Evolutionary conservation across 2,329 filamentous ascomycete genomes (phyloP), one percentile per base, ranked within the genome.

Genomic region (Lasiodiplodia sp.): DNA sequence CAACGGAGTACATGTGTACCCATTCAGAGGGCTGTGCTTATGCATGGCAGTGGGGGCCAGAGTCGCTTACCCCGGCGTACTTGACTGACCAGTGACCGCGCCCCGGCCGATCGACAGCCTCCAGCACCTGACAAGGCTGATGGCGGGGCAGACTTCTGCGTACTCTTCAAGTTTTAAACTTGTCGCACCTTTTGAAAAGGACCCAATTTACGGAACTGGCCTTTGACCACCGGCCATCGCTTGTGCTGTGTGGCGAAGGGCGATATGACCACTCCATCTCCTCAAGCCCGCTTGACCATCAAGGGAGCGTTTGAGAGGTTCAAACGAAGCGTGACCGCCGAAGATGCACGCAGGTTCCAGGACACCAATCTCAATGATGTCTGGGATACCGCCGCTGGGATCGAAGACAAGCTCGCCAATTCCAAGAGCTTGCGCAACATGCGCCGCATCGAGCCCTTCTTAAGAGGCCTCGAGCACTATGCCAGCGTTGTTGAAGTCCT

Each of bases 381-480:
- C 14, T 38, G 37, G 10, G 1, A 60, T 14, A 38, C 56, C 8
- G 21, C 56, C 2, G 37, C 18, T 11, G 72, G 77, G 0, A 79
- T 86, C 4, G 82, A 86, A 67, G 72, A 73, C 1, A 74, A 80
- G 28, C 78, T 85, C 2, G 78, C 76, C 0, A 76, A 79, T 0
- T 70, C 82, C 16, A 71, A 75, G 28, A 79, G 72, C 0, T 78
- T 85, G 0, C 76, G 81, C 0, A 85, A 85, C 38, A 81, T 85
- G 77, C 74, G 77, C 0, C 79, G 83, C 0, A 75, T 86, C 0
- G 71, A 76, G 65, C 82, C 83, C 0, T 72, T 86, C 0, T 78
- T 86, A 25, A 69, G 72, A 0, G 81, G 79, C 0, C 69, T 86
- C 0, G 78, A 81, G 52, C 76, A 81, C 37, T 86, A 85, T 52